phyloP scores from a whole-genome alignment of 305 asterid species.

The Fraxinus nigra region DNA sequence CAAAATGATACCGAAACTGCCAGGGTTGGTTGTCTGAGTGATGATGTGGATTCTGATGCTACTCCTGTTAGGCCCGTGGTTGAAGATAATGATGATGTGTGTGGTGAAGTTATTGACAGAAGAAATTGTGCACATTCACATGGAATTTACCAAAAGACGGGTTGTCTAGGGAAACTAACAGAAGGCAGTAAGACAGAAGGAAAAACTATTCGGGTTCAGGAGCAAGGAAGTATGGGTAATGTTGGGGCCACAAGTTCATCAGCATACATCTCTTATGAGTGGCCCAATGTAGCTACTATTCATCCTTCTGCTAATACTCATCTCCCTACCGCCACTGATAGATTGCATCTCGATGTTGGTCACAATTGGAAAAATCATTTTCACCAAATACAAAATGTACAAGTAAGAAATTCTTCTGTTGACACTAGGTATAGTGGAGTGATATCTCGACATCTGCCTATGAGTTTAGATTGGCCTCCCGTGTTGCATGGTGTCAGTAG shows the following conservation, averaged over 20 bases:
- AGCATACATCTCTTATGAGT: constrained; percentile 78
- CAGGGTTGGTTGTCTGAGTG: constrained; percentile 29
- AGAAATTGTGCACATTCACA: constrained; percentile 31
- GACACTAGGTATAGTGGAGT: constrained; percentile 70
- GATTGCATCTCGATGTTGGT: constrained; percentile 97
- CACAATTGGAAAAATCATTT: constrained; percentile 83
- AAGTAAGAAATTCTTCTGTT: constrained; percentile 64
- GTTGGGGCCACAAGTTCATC: constrained; percentile 62
- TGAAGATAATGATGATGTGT: constrained; percentile 35
- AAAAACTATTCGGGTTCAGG: constrained; percentile 40
- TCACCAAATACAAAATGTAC: constrained; percentile 70
- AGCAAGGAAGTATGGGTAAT: constrained; percentile 52
- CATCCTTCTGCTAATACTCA: constrained; percentile 55
- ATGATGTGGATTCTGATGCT: constrained; percentile 35
- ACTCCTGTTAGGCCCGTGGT: constrained; percentile 36
- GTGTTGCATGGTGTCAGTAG: constrained; percentile 67
- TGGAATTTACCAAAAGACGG: constrained; percentile 25
- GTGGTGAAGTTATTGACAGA: constrained; percentile 20
- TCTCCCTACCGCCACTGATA: constrained; percentile 91
- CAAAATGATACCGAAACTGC: constrained; percentile 27
- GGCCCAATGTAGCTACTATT: constrained; percentile 79
- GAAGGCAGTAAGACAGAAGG: constrained; percentile 44
- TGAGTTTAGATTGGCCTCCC: constrained; percentile 96
- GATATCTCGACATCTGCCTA: constrained; percentile 61
- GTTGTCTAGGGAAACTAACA: constrained; percentile 40